Base-by-base conservation (phyloP, 129 eudicot species). In the Centaurea solstitialis region DNA sequence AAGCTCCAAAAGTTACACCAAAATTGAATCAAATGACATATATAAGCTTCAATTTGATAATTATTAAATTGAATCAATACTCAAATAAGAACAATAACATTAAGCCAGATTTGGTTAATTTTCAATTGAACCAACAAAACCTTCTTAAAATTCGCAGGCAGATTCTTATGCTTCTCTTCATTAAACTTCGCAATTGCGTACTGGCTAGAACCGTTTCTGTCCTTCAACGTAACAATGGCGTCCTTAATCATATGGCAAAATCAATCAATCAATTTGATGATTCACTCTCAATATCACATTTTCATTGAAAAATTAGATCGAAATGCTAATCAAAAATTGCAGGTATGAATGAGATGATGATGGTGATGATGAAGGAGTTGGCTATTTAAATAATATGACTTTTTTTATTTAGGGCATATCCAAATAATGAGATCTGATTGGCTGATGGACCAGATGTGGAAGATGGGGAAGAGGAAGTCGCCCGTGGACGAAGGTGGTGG, bases 161-260 rank as follows among this genome's bases (percentile, higher is more conserved):
- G 79, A 68, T 78, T 65, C 80, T 86, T 88, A 3, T 90, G 87
- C 84, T 92, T 89, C 65, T 85, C 88, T 74, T 92, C 97, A 0
- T 87, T 81, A 59, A 85, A 89, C 84, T 92, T 92, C 53, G 84
- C 75, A 24, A 92, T 88, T 37, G 97, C 97, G 2, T 86, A 67
- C 64, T 85, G 90, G 57, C 97, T 92, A 26, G 97, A 92, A 28
- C 97, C 97, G 4, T 45, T 85, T 50, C 84, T 85, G 77, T 92
- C 97, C 93, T 92, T 92, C 88, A 92, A 84, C 7, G 93, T 77
- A 77, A 73, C 82, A 35, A 92, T 87, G 64, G 97, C 97, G 2
- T 90, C 97, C 35, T 41, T 57, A n/a, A 90, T 86, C 97, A 92
- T 92, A 94, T 92, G n/a, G 80, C 75, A 75, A 17, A 47, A n/a